Evolutionary conservation across 805 yeast genomes (phyloP), one percentile per base, ranked within the genome.

Genomic region (Torulaspora maleeae): DNA sequence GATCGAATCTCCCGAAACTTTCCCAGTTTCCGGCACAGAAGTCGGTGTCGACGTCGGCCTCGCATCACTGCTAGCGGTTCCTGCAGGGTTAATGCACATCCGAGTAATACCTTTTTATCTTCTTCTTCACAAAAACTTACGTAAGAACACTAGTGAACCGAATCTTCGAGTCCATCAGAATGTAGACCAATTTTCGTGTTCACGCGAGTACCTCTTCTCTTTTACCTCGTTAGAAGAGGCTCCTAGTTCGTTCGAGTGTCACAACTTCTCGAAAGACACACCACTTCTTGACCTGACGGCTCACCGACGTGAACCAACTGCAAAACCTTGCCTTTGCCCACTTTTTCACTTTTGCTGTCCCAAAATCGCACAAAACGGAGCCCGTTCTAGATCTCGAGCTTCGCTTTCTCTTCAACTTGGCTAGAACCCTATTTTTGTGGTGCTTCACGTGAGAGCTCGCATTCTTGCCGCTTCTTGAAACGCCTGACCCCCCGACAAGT

Each of bases 311-410:
- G 25, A 22, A 22, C 25, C 25, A 22, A 22, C 20, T 9, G 27
- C n/a, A n/a, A n/a, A n/a, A n/a, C n/a, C n/a, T n/a, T n/a, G n/a
- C n/a, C 30, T 25, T 19, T 16, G 41, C 41, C 27, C 19, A 13
- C 35, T 38, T 38, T 32, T 38, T 38, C 41, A 28, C 41, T 28
- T 38, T 38, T 38, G 41, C 41, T 32, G 41, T 22, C 24, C 16
- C 15, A 38, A 20, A 15, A 19, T 29, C 34, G 41, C 32, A 36
- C 24, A 20, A 16, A 36, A 36, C 40, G 41, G 41, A 22, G 33
- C 27, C 25, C 35, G 41, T 38, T 38, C 41, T 38, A 38, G 41
- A 38, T 13, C 29, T 32, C n/a, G 16, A 19, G 28, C 34, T 17
- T 29, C 32, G 19, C 17, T 13, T 13, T 22, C 15, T 27, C 35